These are phyloP conservation scores for Microsporum ferrugineum DNA, from an alignment of 2,329 filamentous ascomycete genomes.

Conservation along the genomic window DNA sequence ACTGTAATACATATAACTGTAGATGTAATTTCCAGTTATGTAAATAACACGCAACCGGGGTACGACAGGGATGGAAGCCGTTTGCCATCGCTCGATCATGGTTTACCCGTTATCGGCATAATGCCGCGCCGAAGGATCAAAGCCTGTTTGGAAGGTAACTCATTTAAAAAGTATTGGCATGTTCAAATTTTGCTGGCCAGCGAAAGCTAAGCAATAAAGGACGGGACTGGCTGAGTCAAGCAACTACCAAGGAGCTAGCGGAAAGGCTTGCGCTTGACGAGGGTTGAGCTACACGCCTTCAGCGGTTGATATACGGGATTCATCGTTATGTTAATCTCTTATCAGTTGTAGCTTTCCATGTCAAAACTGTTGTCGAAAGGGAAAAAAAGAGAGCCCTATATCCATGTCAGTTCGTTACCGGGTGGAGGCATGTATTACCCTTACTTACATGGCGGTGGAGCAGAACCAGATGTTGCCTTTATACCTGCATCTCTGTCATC, in stretches of 20 bases:
- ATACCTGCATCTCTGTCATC: not conserved
- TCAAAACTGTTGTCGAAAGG: not conserved
- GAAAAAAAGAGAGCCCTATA: not conserved
- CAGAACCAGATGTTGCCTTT: not conserved
- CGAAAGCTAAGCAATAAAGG: not conserved
- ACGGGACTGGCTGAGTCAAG: not conserved
- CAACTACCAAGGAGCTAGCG: not conserved
- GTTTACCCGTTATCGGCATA: not conserved
- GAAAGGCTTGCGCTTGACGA: not conserved
- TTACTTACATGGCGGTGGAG: not conserved
- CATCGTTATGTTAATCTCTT: too few species aligned
- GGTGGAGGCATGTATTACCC: not conserved
- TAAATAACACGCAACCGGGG: not conserved
- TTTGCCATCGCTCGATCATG: not conserved
- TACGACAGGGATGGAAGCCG: not conserved
- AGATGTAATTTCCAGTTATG: not conserved
- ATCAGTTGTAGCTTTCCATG: not conserved
- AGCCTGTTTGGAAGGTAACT: not conserved
- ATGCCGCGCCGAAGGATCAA: slow-evolving; percentile 2
- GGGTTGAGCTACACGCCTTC: not conserved
- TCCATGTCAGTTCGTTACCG: not conserved
- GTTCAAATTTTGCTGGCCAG: not conserved
- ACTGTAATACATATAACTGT: not conserved
- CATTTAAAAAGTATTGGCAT: not conserved
- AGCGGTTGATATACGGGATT: not conserved